phyloP scores from a whole-genome alignment of 2,329 filamentous ascomycete species.

The Diaporthe sp. region DNA sequence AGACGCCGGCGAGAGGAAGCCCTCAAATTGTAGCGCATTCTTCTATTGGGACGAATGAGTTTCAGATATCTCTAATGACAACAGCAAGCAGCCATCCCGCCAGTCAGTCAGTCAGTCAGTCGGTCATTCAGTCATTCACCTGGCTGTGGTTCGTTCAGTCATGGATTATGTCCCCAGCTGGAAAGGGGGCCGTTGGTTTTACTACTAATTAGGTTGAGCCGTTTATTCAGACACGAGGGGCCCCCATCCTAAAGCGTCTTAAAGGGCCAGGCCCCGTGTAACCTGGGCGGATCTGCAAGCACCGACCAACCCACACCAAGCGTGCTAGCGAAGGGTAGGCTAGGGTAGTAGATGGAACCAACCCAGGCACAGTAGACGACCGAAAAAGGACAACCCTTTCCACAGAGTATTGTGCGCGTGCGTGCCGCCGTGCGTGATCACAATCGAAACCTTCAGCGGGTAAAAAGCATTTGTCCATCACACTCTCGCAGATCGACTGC shows the following conservation, averaged over 20 bases:
- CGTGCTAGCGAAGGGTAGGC: not conserved
- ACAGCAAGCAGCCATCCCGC: not conserved
- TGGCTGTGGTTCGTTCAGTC: not conserved
- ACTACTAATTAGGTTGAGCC: constrained; percentile 24
- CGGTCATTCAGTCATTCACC: not conserved
- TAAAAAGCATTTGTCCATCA: constrained; percentile 16
- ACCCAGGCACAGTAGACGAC: not conserved
- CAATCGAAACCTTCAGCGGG: constrained; percentile 16
- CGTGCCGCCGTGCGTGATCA: not conserved
- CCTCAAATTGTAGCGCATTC: not conserved
- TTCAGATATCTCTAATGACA: not conserved
- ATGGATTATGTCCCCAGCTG: constrained; percentile 5
- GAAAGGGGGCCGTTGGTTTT: constrained; percentile 26
- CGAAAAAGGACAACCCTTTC: not conserved
- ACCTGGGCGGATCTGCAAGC: constrained; percentile 24
- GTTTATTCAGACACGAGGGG: constrained; percentile 22
- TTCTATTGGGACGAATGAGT: not conserved
- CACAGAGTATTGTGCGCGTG: not conserved
- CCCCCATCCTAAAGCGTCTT: not conserved
- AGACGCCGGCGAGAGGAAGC: not conserved
- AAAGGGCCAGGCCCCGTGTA: constrained; percentile 15
- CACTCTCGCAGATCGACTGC: not conserved
- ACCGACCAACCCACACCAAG: constrained; percentile 14
- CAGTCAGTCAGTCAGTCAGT: no score
- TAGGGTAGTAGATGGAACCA: constrained; percentile 16